phyloP scores from a whole-genome alignment of 805 yeast genomes.

The Blastobotrys americana region DNA sequence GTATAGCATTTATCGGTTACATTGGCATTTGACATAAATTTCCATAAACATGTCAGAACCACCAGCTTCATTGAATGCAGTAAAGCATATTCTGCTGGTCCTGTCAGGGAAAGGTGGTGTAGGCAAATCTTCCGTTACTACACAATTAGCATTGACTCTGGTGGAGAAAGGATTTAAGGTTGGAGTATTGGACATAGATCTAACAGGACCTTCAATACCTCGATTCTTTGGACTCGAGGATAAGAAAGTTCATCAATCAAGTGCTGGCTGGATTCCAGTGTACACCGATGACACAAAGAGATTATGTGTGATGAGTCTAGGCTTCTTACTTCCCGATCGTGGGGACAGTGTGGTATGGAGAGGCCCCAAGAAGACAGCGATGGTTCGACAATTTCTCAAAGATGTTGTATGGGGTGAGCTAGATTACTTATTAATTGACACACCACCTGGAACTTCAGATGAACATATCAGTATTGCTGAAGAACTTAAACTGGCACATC shows the following conservation, averaged over 20 bases:
- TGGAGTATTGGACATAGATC: conserved; percentile 92
- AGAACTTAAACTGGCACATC: conserved; percentile 56
- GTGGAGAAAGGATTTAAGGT: conserved; percentile 66
- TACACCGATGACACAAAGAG: conserved; percentile 37
- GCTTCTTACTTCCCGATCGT: conserved; percentile 74
- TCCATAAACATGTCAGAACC: conserved; percentile 11
- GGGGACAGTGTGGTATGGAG: conserved; percentile 96
- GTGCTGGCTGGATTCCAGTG: conserved; percentile 92
- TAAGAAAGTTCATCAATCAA: conserved; percentile 70
- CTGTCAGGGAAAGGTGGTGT: conserved; percentile 97
- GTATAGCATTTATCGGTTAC: too few relatives aligned
- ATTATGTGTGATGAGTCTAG: conserved; percentile 75
- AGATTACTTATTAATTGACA: conserved; percentile 79
- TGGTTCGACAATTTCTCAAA: conserved; percentile 86
- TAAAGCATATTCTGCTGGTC: conserved; percentile 72
- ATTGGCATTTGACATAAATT: too few relatives aligned
- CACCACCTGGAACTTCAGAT: conserved; percentile 98
- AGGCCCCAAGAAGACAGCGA: conserved; percentile 97
- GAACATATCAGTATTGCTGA: conserved; percentile 97
- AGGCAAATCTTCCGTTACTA: conserved; percentile 92
- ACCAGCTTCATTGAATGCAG: conserved; percentile 36
- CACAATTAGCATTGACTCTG: conserved; percentile 83
- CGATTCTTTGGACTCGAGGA: conserved; percentile 90
- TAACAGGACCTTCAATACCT: conserved; percentile 95
- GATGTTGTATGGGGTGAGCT: conserved; percentile 87